These are phyloP conservation scores for Talaromyces adpressus DNA, from an alignment of 495 filamentous ascomycete species.

Conservation along the genomic window DNA sequence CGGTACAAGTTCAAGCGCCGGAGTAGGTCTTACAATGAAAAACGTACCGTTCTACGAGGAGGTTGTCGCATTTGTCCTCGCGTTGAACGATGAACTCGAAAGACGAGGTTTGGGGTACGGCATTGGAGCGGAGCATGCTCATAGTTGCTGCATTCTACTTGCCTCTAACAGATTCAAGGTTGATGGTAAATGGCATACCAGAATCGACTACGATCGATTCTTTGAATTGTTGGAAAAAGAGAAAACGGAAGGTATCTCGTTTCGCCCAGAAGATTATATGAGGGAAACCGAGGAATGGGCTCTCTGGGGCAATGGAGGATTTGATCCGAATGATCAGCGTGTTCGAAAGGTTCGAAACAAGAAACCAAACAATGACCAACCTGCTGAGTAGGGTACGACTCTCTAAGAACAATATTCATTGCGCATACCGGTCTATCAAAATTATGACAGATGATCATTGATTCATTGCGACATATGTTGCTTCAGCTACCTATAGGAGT, in stretches of 20 bases:
- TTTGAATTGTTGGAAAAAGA: constrained; percentile 72
- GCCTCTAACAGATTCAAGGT: constrained; percentile 68
- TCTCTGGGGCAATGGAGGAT: constrained; percentile 87
- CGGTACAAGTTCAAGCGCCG: constrained; percentile 72
- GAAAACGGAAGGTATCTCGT: constrained; percentile 50
- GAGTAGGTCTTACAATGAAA: constrained; percentile 83
- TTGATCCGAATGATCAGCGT: constrained; percentile 82
- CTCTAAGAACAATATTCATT: background rate
- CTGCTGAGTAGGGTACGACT: background rate
- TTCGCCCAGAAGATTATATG: constrained; percentile 86
- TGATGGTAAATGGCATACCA: constrained; percentile 78
- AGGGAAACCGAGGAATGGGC: constrained; percentile 87
- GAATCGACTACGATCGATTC: constrained; percentile 85
- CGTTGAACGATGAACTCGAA: constrained; percentile 57
- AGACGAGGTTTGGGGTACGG: constrained; percentile 72
- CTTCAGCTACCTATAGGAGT: background rate
- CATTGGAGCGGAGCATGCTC: constrained; percentile 88
- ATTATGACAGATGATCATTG: background rate
- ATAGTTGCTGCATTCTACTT: constrained; percentile 86
- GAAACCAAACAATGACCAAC: constrained; percentile 22
- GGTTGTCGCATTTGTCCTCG: constrained; percentile 69
- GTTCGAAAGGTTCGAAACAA: constrained; percentile 85
- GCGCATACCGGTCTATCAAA: background rate
- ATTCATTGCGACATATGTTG: background rate
- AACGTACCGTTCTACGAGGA: constrained; percentile 96